Percentiles rank a stretch among this genome's conserved stretches.
phyloP scores from a whole-genome alignment of 108 stramenopile species.

The Bacterosira constricta region DNA sequence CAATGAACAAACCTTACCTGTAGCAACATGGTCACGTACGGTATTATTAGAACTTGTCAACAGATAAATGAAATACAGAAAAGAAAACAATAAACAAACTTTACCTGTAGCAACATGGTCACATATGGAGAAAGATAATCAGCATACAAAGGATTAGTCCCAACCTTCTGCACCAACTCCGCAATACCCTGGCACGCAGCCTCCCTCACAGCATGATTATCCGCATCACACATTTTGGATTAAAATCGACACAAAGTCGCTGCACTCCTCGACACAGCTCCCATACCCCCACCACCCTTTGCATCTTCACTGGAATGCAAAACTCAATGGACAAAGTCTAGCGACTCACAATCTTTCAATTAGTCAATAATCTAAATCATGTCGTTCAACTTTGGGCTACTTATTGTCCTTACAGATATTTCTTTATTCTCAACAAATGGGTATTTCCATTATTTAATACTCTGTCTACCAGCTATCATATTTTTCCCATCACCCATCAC shows the following conservation, averaged over 20 bases:
- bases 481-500: no score
- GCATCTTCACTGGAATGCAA: slow-evolving; percentile 24
- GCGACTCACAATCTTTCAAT: no score
- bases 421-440: no score
- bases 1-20: slow-evolving; percentile 24
- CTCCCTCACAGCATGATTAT: slow-evolving; percentile 96
- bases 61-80: not conserved
- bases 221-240: slow-evolving; percentile 88
- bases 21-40: slow-evolving; percentile 52
- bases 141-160: slow-evolving; percentile 44
- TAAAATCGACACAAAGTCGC: slow-evolving; percentile 91
- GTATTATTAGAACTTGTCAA: no score
- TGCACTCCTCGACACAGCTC: slow-evolving; percentile 78
- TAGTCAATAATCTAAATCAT: no score
- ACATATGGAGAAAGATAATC: slow-evolving; percentile 75
- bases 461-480: no score
- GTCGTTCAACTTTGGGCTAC: no score
- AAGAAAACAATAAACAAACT: not conserved
- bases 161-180: slow-evolving; percentile 90
- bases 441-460: no score
- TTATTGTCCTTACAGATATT: no score
- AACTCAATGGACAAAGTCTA: no score
- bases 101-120: slow-evolving; percentile 61
- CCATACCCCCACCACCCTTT: slow-evolving; percentile 63
- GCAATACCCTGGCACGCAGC: slow-evolving; percentile 96